Evolutionary conservation across 371 early-diverging fungal genomes (phyloP).

Genomic region (Haplosporangium sp.): DNA sequence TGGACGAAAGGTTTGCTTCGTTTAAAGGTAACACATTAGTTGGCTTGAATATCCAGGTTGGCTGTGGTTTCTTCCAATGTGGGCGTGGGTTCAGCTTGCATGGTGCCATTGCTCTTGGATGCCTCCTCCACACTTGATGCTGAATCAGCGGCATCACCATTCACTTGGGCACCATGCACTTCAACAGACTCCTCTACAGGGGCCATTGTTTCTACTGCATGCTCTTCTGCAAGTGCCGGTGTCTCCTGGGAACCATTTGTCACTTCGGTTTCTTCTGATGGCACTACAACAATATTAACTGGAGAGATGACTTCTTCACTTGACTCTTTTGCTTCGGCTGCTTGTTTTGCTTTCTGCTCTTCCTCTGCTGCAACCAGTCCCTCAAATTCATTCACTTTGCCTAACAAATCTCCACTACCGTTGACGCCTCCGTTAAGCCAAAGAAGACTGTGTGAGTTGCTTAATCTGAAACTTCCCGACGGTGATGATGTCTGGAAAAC

Average conservation of each 20-base stretch:
- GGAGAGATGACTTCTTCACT: constrained; percentile 11
- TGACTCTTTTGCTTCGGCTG: background rate
- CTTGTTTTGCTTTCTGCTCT: constrained; percentile 30
- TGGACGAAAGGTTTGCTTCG: background rate
- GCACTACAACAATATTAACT: constrained; percentile 46
- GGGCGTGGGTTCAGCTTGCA: constrained; percentile 14
- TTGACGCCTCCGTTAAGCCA: constrained; percentile 56
- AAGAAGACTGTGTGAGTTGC: constrained; percentile 51
- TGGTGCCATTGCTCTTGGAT: constrained; percentile 13
- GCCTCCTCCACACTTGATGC: constrained; percentile 10
- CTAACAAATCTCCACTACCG: constrained; percentile 51
- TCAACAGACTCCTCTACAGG: background rate
- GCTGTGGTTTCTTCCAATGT: constrained; percentile 22
- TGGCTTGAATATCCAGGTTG: background rate
- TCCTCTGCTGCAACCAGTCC: constrained; percentile 54
- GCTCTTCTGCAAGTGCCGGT: background rate
- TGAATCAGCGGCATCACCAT: constrained; percentile 6
- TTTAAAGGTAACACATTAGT: background rate
- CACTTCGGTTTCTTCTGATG: constrained; percentile 22
- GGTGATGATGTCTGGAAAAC: constrained; percentile 47
- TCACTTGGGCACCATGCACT: constrained; percentile 15
- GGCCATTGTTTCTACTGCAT: constrained; percentile 1
- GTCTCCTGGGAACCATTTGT: background rate
- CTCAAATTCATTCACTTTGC: constrained; percentile 55
- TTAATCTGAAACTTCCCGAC: constrained; percentile 50